Base-by-base conservation (phyloP, 306 rosid species). In the Potentilla sterilis region DNA sequence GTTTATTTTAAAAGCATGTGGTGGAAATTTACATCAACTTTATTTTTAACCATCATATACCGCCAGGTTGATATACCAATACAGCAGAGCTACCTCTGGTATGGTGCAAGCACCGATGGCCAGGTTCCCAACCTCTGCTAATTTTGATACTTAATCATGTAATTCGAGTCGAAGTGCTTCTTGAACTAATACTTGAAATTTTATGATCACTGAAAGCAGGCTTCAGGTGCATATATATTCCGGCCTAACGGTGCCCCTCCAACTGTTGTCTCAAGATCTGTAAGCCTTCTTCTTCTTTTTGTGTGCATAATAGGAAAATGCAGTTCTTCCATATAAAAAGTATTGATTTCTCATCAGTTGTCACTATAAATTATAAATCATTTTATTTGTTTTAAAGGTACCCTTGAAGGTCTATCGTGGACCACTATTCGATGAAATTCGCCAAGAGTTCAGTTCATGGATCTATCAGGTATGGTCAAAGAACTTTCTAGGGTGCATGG, bases 191-290 rank as follows among this genome's bases (percentile, higher is more conserved):
- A n/a, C 9, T 19, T 37, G 11, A 2, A 49, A 55, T 69, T 24
- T 48, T 37, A 38, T 58, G 21, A 74, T 80, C 72, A 59, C 19
- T 82, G 72, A 21, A 28, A 46, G 67, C 68, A 93, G 88, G 80
- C 83, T 70, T 93, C 98, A 21, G 96, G 94, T 69, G 98, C 98
- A 51, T 93, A 93, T 74, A 89, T 93, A 77, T 93, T 93, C 77
- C 86, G 96, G 84, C 98, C 98, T 67, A 75, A 55, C 48, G 96
- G 87, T 18, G 57, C 89, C 55, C 82, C 86, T 71, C 92, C 94
- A 46, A 83, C 37, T 72, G n/a, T 88, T 67, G 87, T 88, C 82
- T 90, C 98, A 69, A 89, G 91, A 94, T 81, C 90, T 22, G 98
- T 94, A 82, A 88, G 97, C 69, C 57, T 75, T 58, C 41, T 41